Evolutionary conservation across 306 rosid species (phyloP).

Genomic region (Fragaria nilgerrensis): DNA sequence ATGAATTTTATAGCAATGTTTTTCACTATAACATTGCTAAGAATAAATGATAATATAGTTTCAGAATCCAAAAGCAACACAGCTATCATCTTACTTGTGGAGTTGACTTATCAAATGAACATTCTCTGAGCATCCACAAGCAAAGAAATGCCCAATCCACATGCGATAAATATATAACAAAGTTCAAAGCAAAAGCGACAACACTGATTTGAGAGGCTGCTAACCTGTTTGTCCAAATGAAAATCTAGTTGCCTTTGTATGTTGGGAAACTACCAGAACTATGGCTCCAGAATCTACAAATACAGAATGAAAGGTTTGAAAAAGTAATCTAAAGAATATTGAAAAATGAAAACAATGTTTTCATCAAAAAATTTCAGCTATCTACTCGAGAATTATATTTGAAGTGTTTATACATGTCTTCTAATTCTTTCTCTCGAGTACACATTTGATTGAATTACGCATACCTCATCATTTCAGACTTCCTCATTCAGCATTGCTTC

Average conservation of each 20-base stretch:
- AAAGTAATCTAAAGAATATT: neutral
- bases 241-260: neutral
- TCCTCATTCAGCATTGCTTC: neutral
- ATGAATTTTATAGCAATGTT: too few relatives aligned
- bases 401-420: neutral
- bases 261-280: neutral
- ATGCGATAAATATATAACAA: neutral
- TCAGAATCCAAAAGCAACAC: neutral
- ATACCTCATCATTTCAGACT: neutral
- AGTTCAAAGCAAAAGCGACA: neutral
- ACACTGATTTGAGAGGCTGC: neutral
- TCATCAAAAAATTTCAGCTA: neutral
- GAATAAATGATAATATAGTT: too few relatives aligned
- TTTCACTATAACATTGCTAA: too few relatives aligned
- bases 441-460: neutral
- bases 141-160: neutral
- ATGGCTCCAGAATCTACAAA: neutral
- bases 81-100: neutral
- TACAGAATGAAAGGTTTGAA: neutral
- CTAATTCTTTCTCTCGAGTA: neutral
- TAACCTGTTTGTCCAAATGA: neutral
- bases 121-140: neutral
- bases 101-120: neutral
- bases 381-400: neutral
- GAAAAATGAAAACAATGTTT: neutral